Evolutionary conservation across 2,329 filamentous ascomycete species (phyloP), one percentile per base, ranked within the genome.

Genomic region (Diplocarpon mali): DNA sequence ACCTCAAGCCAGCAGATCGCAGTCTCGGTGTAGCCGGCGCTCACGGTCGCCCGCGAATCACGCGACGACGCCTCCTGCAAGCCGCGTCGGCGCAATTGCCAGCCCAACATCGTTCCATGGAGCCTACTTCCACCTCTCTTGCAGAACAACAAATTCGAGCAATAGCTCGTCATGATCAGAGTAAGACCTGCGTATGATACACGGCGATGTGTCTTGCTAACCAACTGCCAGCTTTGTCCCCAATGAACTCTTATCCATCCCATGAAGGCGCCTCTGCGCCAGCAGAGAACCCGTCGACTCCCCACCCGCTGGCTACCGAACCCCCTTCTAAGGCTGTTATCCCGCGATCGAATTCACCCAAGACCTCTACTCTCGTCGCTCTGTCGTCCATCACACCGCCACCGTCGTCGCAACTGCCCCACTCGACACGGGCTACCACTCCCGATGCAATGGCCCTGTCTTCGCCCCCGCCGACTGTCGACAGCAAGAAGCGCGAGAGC

Each of bases 301-400:
- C 56, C 20, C 52, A 56, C 30, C 50, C 52, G 29, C 35, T 46
- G 9, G 49, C 48, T n/a, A 9, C 42, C 15, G 48, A 49, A 12
- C 24, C 53, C 13, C 52, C 53, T 37, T 20, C 49, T 9, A 49
- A 49, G 45, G 40, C 47, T 30, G 47, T 55, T 15, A 39, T 41
- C 9, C 40, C 46, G 16, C 37, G 36, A 24, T 35, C 44, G 27
- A 31, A 42, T 7, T 54, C 50, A 28, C 48, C 54, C 31, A 47
- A 38, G 16, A 51, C 54, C 3, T 52, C 54, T 27, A 46, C 52
- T 47, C 30, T 53, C 6, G 47, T 47, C 35, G 50, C 46, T 35
- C 67, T 67, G 10, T 66, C 64, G 30, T 70, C 68, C 32, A 73
- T 79, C 65, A 81, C 78, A 11, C 76, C 78, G 11, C 78, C 78